Evolutionary conservation across 1,284 basidiomycete genomes (phyloP).

Genomic region (Irpex sp.): DNA sequence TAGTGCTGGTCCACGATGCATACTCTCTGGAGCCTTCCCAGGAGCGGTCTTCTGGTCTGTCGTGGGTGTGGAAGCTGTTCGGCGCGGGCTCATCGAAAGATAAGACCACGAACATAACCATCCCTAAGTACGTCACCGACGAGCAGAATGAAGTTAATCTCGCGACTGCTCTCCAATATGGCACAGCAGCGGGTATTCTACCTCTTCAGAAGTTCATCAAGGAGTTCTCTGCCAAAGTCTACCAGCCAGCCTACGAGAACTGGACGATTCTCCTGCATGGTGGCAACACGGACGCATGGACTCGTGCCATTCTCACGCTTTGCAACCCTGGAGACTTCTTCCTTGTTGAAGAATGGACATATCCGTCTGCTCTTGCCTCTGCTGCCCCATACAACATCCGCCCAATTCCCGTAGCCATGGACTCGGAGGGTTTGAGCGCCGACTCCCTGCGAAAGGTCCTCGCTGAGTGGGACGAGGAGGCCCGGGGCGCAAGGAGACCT

Average conservation of each 20-base stretch:
- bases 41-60: conserved; percentile 31
- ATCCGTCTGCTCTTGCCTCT: conserved; percentile 49
- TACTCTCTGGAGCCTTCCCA: conserved; percentile 29
- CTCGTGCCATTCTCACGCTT: conserved; percentile 49
- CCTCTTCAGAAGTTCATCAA: conserved; percentile 50
- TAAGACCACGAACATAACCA: conserved; percentile 46
- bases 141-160: conserved; percentile 56
- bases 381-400: conserved; percentile 45
- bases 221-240: conserved; percentile 61
- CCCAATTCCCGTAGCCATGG: conserved; percentile 64
- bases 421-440: conserved; percentile 67
- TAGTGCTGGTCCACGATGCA: conserved; percentile 33
- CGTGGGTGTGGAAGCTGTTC: conserved; percentile 71
- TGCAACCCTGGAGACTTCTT: conserved; percentile 74
- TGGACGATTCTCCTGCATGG: conserved; percentile 61
- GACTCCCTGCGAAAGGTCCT: conserved; percentile 60
- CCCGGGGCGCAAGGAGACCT: conserved; percentile 57
- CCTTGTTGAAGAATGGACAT: conserved; percentile 71
- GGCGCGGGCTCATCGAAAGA: conserved; percentile 34
- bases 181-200: conserved; percentile 52
- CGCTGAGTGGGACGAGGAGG: conserved; percentile 61
- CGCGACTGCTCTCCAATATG: conserved; percentile 70
- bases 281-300: conserved; percentile 80
- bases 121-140: conserved; percentile 55
- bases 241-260: conserved; percentile 67